phyloP scores from a whole-genome alignment of 225 moss, liverwort and hornwort genomes.

The Pseudisothecium myosuroides region DNA sequence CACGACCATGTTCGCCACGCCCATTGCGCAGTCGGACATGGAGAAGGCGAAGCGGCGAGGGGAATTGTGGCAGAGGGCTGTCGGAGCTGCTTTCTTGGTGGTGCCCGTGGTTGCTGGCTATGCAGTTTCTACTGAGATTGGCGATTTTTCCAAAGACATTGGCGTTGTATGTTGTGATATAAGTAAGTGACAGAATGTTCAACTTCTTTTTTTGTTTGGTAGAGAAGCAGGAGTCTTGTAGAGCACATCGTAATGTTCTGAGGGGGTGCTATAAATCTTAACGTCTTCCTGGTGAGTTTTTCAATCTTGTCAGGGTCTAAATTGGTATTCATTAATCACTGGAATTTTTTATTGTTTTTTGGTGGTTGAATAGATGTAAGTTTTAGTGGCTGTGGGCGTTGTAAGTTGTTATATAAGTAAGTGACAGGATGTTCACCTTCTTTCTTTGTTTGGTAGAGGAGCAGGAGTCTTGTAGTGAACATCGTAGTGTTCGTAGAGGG shows the following conservation, averaged over 20 bases:
- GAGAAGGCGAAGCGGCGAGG: slow-evolving; percentile 1
- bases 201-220: neutral
- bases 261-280: neutral
- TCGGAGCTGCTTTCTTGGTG: slow-evolving; percentile 2
- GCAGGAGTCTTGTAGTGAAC: neutral
- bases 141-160: neutral
- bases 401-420: neutral
- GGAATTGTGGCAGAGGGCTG: slow-evolving; percentile 12
- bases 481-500: neutral
- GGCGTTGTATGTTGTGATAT: slow-evolving; percentile 6
- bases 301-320: neutral
- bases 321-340: neutral
- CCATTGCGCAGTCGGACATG: neutral
- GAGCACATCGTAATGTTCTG: neutral
- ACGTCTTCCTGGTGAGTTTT: neutral
- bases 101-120: slow-evolving; percentile 8
- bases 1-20: slow-evolving; percentile 3
- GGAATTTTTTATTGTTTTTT: neutral
- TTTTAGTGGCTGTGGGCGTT: neutral
- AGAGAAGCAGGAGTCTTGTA: neutral
- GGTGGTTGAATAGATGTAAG: neutral
- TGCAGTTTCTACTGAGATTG: neutral
- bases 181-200: neutral
- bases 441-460: neutral
- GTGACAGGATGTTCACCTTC: neutral